A percentile compares a stretch with the other conserved stretches of the same genome.
Evolutionary conservation across 2,329 filamentous ascomycete genomes (phyloP).

Genomic region (Alternaria hordeiaustralica): DNA sequence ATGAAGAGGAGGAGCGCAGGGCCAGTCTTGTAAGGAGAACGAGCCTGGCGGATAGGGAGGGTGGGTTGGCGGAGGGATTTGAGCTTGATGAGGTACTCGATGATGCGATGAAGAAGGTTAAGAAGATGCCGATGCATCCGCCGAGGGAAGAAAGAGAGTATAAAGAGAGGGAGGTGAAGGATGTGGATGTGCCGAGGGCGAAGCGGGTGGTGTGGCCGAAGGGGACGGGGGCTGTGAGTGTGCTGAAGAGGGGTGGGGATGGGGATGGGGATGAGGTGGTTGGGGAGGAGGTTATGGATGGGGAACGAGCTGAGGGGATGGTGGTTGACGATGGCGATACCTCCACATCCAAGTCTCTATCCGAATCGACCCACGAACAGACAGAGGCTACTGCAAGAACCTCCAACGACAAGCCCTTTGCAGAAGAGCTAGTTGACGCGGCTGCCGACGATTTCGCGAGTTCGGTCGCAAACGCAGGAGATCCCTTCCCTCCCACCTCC

Average conservation of each 20-base stretch:
- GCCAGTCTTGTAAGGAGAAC: neutral
- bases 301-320: neutral
- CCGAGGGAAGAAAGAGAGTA: neutral
- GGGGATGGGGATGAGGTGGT: neutral
- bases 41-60: neutral
- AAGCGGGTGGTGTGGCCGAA: neutral
- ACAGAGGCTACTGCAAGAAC: accelerated
- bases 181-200: neutral
- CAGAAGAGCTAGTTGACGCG: neutral
- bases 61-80: neutral
- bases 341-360: too few relatives aligned
- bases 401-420: accelerated
- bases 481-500: neutral
- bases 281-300: neutral
- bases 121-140: neutral
- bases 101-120: neutral
- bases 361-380: neutral
- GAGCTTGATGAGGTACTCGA: conserved; percentile 5
- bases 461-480: neutral
- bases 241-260: neutral
- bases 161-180: neutral
- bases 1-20: neutral
- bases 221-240: neutral
- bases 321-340: too few relatives aligned
- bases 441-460: neutral